Percentiles rank a stretch among this genome's conserved stretches.
These are phyloP conservation scores for Mucor saturninus DNA, from an alignment of 371 early-diverging fungal species.

Conservation along the genomic window DNA sequence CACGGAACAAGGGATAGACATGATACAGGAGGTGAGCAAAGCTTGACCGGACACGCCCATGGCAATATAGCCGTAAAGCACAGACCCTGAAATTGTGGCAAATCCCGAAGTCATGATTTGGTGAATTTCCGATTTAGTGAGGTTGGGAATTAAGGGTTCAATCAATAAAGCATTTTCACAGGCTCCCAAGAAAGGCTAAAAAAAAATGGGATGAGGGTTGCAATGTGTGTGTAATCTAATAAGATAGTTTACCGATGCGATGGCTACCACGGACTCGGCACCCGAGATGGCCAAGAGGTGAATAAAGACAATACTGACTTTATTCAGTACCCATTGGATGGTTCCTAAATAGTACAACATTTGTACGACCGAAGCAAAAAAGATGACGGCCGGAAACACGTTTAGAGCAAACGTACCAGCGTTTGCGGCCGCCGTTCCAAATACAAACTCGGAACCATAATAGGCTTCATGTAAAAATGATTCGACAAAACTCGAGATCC, in stretches of 20 bases:
- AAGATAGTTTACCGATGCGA: constrained; percentile 59
- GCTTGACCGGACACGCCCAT: constrained; percentile 66
- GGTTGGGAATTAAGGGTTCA: constrained; percentile 72
- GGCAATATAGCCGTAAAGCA: constrained; percentile 68
- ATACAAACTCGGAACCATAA: constrained; percentile 69
- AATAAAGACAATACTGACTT: constrained; percentile 70
- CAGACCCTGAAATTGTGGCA: constrained; percentile 84
- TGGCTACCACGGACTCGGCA: constrained; percentile 85
- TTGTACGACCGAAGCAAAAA: constrained; percentile 84
- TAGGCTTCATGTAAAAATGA: constrained; percentile 65
- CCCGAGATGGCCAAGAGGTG: constrained; percentile 77
- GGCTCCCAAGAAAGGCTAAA: constrained; percentile 64
- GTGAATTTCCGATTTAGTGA: constrained; percentile 86
- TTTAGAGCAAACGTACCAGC: constrained; percentile 59
- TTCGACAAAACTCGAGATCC: constrained; percentile 64
- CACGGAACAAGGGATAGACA: constrained; percentile 90
- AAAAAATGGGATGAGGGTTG: background rate
- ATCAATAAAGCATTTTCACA: constrained; percentile 82
- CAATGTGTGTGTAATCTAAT: background rate
- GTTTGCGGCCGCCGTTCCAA: constrained; percentile 54
- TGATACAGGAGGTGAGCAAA: constrained; percentile 80
- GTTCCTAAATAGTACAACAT: constrained; percentile 80
- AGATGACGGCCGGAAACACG: constrained; percentile 81
- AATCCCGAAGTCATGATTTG: constrained; percentile 86
- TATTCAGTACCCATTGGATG: constrained; percentile 80